Conservation (phyloP, 768 basidiomycete genomes). For the Clathrus columnatus region DNA sequence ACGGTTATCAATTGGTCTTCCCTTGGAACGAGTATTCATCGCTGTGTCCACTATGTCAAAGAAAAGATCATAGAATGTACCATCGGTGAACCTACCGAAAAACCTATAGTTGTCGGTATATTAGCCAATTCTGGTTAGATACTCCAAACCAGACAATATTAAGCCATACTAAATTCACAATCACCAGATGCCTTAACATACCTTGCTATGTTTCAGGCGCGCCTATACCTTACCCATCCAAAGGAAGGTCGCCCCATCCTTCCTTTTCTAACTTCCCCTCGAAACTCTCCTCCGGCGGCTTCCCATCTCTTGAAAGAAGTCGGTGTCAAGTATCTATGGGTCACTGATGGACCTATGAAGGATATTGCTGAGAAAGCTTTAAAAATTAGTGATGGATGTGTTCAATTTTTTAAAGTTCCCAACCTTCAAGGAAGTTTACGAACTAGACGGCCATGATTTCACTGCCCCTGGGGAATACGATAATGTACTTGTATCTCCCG, state of each 20-base stretch:
- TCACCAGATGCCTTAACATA: constrained; percentile 22
- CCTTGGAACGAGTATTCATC: not conserved
- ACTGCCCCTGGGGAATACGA: constrained; percentile 11
- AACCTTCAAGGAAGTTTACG: constrained; percentile 3
- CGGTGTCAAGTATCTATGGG: constrained; percentile 18
- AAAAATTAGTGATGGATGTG: not conserved
- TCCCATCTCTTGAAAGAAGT: constrained; percentile 25
- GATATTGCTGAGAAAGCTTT: constrained; percentile 13
- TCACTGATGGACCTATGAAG: constrained; percentile 17
- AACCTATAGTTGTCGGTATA: constrained; percentile 6
- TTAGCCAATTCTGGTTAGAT: constrained; percentile 9
- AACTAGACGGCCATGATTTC: too few relatives aligned
- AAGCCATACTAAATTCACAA: not conserved
- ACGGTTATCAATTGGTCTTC: not conserved
- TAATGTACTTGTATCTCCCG: not conserved
- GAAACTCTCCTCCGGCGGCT: constrained; percentile 28
- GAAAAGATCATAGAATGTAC: not conserved
- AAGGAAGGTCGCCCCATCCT: not conserved
- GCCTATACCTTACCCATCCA: constrained; percentile 15
- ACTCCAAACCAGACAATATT: too few relatives aligned
- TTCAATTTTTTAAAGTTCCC: not conserved
- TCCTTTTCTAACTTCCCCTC: constrained; percentile 27
- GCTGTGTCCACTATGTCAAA: not conserved
- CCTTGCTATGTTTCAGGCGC: constrained; percentile 8
- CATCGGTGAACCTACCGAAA: too few relatives aligned